A percentile compares a stretch with the other conserved stretches of the same genome.
These are phyloP conservation scores for Rhodomyrtus psidioides DNA, from an alignment of 441 rosid genomes.

Conservation along the genomic window DNA sequence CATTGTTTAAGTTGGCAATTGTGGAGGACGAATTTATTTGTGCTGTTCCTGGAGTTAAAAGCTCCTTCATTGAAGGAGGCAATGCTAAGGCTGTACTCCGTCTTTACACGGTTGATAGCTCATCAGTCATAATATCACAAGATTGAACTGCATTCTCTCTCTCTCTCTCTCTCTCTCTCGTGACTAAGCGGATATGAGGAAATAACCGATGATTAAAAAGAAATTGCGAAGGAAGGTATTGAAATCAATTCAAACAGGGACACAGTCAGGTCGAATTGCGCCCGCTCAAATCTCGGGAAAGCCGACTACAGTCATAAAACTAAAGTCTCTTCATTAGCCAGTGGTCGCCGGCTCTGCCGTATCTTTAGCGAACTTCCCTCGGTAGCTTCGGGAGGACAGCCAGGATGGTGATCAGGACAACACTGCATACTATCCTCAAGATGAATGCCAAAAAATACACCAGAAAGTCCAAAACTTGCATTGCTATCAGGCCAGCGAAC, in stretches of 20 bases:
- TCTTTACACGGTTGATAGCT: neutral
- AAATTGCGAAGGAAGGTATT: neutral
- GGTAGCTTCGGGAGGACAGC: neutral
- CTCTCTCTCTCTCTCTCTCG: neutral
- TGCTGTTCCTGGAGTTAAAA: neutral
- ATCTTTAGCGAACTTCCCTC: neutral
- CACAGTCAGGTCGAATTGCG: too few relatives aligned
- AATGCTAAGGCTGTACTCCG: neutral
- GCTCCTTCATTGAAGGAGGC: neutral
- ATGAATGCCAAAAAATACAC: neutral
- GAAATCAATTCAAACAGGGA: neutral
- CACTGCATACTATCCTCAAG: neutral
- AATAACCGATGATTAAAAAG: neutral
- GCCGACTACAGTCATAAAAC: too few relatives aligned
- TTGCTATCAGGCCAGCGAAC: neutral
- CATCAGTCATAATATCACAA: neutral
- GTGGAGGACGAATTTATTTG: neutral
- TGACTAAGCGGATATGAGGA: neutral
- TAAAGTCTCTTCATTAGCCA: neutral
- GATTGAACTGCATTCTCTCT: neutral
- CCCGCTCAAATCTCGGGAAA: neutral
- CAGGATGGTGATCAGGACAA: neutral
- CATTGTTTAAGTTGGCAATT: neutral
- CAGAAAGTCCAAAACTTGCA: neutral
- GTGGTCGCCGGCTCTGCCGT: neutral